Evolutionary conservation across 192 early-diverging fungal genomes (phyloP), one percentile per base, ranked within the genome.

Genomic region (Rhizophlyctis rosea): DNA sequence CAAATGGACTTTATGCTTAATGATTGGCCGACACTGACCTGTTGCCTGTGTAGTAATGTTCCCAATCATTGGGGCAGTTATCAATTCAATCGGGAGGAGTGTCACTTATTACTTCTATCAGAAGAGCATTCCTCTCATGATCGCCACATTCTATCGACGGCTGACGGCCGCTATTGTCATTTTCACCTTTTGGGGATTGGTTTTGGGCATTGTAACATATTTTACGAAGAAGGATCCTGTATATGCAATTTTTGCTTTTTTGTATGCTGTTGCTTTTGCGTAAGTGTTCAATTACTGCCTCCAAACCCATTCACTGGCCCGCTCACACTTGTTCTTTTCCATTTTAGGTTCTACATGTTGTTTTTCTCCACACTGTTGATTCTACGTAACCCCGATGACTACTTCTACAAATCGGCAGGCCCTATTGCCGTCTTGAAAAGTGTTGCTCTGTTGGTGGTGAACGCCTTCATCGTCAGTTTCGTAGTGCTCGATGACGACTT

Each of bases 41-140:
- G 44, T 5, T 11, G 0, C 53, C 13, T 23, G 5, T 54, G 11
- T n/a, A 70, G 69, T 70, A n/a, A 70, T 65, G 62, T 74, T 76
- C 51, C 72, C 72, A 11, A 50, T 74, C 23, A 32, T 76, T 34
- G 72, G 72, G 16, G 65, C 25, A 11, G 36, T 74, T 0, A 74
- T 74, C 64, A 75, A 76, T 31, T 76, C 68, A 5, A 59, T 76
- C 44, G 74, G 70, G n/a, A 61, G 69, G 4, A 73, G 75, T 0
- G 57, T 64, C 23, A 68, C 75, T 0, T 76, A 73, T 36, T 76
- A 76, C 54, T 77, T 78, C 58, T 76, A 74, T 66, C 58, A 70
- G 44, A 73, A 69, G 35, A 72, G 70, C 34, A 77, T 77, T 30
- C 69, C 75, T 30, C 28, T 79, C 16, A 77, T 76, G 68, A 33